These are phyloP conservation scores for Colletotrichum sp. DNA, from an alignment of 2,329 filamentous ascomycete genomes.

Conservation along the genomic window DNA sequence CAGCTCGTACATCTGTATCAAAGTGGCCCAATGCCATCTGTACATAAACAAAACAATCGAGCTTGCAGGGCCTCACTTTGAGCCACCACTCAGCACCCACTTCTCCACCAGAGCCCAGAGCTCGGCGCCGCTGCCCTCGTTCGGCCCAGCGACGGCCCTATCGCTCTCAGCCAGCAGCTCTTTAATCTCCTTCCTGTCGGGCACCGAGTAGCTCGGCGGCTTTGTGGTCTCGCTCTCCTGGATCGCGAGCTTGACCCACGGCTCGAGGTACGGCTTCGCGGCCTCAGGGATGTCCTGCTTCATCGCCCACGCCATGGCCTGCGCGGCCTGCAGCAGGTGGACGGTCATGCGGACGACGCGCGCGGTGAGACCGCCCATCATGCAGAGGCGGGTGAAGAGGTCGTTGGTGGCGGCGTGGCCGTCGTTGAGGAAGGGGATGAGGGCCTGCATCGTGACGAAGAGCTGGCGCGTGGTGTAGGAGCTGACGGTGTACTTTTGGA, in stretches of 20 bases:
- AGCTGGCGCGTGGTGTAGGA: constrained; percentile 14
- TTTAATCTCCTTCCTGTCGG: constrained; percentile 9
- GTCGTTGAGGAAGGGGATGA: constrained; percentile 17
- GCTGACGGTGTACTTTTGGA: not conserved
- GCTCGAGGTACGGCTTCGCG: constrained; percentile 6
- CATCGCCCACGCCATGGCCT: constrained; percentile 20
- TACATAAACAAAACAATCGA: not conserved
- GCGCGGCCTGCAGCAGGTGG: constrained; percentile 12
- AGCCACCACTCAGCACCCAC: not conserved
- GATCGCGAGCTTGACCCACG: constrained; percentile 11
- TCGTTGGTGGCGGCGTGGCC: not conserved
- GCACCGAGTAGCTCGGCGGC: constrained; percentile 10
- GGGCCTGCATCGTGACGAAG: constrained; percentile 10
- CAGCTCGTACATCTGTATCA: not conserved
- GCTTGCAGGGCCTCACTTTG: not conserved
- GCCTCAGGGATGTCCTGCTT: constrained; percentile 4
- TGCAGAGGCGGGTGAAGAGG: constrained; percentile 15
- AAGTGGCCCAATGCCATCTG: not conserved
- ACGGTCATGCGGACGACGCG: constrained; percentile 18
- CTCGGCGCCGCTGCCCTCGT: constrained; percentile 7
- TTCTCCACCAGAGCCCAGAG: constrained; percentile 17
- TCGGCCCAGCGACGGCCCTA: not conserved
- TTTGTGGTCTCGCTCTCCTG: constrained; percentile 14
- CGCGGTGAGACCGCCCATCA: constrained; percentile 13
- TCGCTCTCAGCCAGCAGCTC: constrained; percentile 2